phyloP scores from a whole-genome alignment of 805 yeast species.

The Wickerhamomyces bisporus region DNA sequence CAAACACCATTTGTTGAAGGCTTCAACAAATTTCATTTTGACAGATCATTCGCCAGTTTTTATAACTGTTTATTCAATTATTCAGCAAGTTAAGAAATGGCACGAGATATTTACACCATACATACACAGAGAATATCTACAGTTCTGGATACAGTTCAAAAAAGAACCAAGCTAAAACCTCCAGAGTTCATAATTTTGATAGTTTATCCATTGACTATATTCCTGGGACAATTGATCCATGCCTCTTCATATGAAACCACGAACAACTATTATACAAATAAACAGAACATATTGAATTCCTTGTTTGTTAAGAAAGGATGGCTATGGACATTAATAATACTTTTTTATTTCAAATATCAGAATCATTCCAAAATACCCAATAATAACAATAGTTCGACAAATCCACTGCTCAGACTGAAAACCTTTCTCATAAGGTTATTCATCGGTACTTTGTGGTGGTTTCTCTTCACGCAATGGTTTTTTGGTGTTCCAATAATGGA shows the following conservation, averaged over 20 bases:
- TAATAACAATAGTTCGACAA: constrained; percentile 3
- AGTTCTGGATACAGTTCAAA: constrained; percentile 1
- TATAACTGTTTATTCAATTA: too few species aligned
- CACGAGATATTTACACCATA: constrained; percentile 6
- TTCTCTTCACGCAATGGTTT: constrained; percentile 80
- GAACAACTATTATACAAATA: constrained; percentile 37
- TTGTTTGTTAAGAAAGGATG: constrained; percentile 86
- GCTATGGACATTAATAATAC: constrained; percentile 73
- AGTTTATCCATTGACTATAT: constrained; percentile 38
- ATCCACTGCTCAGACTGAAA: constrained; percentile 1
- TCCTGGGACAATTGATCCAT: constrained; percentile 48
- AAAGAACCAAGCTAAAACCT: constrained; percentile 5
- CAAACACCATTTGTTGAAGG: neutral
- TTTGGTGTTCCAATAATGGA: constrained; percentile 90
- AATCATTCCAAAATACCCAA: constrained; percentile 7
- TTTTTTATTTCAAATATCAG: constrained; percentile 22
- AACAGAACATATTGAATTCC: constrained; percentile 65
- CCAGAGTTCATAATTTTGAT: constrained; percentile 12
- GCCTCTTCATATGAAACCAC: constrained; percentile 10
- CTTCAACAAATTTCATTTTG: too few species aligned
- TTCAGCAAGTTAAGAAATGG: neutral
- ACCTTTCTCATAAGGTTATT: constrained; percentile 7
- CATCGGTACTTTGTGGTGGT: constrained; percentile 68
- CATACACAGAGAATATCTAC: constrained; percentile 3
- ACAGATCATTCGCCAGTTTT: neutral